Evolutionary conservation across 2,329 filamentous ascomycete species (phyloP).

Genomic region (Clonostachys byssicola): DNA sequence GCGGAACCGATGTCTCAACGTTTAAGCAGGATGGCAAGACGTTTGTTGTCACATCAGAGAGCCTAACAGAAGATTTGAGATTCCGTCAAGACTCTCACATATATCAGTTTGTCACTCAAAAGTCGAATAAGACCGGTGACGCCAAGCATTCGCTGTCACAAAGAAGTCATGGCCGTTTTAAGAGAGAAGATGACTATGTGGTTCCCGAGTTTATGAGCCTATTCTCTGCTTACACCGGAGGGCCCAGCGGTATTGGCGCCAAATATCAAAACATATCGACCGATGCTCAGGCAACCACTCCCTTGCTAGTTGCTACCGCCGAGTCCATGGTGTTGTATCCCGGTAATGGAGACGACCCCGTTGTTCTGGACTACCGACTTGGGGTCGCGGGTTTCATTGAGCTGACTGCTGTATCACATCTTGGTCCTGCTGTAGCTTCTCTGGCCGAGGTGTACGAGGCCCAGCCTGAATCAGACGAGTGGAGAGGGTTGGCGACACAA

Average conservation of each 20-base stretch:
- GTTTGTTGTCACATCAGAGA: no score
- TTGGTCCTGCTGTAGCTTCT: neutral
- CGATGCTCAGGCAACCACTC: neutral
- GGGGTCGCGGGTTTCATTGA: neutral
- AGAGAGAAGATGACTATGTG: no score
- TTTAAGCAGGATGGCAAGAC: no score
- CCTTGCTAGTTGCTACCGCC: neutral
- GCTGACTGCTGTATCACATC: neutral
- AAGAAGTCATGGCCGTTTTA: no score
- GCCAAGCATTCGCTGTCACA: no score
- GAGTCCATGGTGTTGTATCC: neutral
- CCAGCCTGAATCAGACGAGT: constrained; percentile 1
- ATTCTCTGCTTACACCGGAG: neutral
- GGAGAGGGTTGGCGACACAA: neutral
- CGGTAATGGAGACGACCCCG: neutral
- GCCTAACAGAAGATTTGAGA: no score
- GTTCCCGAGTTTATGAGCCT: no score
- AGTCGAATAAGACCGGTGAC: no score
- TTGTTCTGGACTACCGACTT: neutral
- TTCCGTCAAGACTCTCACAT: no score
- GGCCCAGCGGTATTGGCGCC: neutral
- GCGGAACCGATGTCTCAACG: no score
- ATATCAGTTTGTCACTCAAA: no score
- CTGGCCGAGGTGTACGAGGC: neutral
- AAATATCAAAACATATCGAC: neutral